Percentiles rank a stretch among this genome's conserved stretches.
Evolutionary conservation across 768 basidiomycete genomes (phyloP).

Genomic region (Lentinula sp.): DNA sequence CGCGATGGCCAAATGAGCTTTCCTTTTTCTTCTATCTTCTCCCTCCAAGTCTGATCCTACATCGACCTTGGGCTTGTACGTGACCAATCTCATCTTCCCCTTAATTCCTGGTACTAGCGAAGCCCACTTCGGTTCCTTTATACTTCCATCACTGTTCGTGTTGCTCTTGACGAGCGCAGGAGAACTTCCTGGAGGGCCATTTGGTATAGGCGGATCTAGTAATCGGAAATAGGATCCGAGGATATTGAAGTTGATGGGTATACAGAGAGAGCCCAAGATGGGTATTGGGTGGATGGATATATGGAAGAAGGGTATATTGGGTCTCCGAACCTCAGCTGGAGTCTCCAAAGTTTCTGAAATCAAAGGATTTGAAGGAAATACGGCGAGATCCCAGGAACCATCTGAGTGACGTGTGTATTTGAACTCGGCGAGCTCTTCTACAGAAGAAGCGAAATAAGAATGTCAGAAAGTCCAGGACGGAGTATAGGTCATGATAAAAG

Average conservation of each 20-base stretch:
- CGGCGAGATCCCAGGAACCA: conserved; percentile 15
- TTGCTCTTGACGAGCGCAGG: conserved; percentile 18
- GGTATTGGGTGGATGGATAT: conserved; percentile 20
- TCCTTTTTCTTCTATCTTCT: background rate
- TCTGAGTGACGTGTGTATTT: conserved; percentile 12
- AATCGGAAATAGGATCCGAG: conserved; percentile 11
- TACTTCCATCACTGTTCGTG: conserved; percentile 12
- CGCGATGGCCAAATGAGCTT: conserved; percentile 11
- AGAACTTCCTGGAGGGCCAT: conserved; percentile 4
- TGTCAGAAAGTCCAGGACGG: too few species aligned
- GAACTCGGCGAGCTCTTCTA: conserved; percentile 25
- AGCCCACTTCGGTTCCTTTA: conserved; percentile 2
- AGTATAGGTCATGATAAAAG: too few species aligned
- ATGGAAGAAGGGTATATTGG: conserved; percentile 22
- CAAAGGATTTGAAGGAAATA: conserved; percentile 12
- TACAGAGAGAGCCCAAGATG: conserved; percentile 16
- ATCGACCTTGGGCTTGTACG: background rate
- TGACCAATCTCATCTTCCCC: conserved; percentile 9
- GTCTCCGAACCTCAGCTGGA: background rate
- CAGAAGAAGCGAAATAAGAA: background rate
- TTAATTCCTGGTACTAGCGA: conserved; percentile 11
- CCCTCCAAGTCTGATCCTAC: background rate
- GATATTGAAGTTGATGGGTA: conserved; percentile 14
- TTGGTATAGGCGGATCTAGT: conserved; percentile 19
- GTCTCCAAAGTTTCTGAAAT: background rate